Evolutionary conservation across 2,329 filamentous ascomycete genomes (phyloP), one percentile per base, ranked within the genome.

Genomic region (Penicillium brevicompactum): DNA sequence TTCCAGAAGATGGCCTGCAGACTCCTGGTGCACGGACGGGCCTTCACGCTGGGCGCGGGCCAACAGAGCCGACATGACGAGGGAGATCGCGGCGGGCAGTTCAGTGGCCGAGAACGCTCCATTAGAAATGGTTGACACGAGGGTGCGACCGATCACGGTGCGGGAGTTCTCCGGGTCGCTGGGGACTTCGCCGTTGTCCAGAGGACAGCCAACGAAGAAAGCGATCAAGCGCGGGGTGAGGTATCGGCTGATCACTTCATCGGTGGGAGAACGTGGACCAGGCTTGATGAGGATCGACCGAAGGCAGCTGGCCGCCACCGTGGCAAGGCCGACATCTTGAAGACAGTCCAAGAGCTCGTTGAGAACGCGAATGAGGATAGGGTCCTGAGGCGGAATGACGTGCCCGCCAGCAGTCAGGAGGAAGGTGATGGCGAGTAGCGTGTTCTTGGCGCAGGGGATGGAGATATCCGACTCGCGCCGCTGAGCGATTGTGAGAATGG

Each of bases 371-470:
- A 82, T 78, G 44, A 96, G 83, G 1, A 95, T 81, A 8, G 88
- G 84, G 64, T 97, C 92, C 41, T 84, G 85, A 1, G 90, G 84
- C 0, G 87, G 84, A 52, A 97, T 83, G 42, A 87, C 82, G 61
- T 89, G 89, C 56, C 86, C 83, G 6, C 90, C 89, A 40, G 88
- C 88, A 8, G 91, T 96, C 57, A 99, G 87, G 8, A 99, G 82
- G 56, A 99, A 89, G 0, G 94, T 96, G 45, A 89, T 88, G 1
- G 92, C 91, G 46, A 99, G 81, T 5, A 99, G 84, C 4, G 89
- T 90, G 68, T 97, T 99, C 79, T 95, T 97, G 67, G 97, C 93
- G 71, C 92, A 96, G 1, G 88, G 80, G 22, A 99, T 80, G 3
- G 92, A 91, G 5, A 88, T 87, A 18, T 92, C 87, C 4, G 81